These are phyloP conservation scores for Fusarium bulbicola DNA, from an alignment of 2,329 filamentous ascomycete genomes.

Conservation along the genomic window DNA sequence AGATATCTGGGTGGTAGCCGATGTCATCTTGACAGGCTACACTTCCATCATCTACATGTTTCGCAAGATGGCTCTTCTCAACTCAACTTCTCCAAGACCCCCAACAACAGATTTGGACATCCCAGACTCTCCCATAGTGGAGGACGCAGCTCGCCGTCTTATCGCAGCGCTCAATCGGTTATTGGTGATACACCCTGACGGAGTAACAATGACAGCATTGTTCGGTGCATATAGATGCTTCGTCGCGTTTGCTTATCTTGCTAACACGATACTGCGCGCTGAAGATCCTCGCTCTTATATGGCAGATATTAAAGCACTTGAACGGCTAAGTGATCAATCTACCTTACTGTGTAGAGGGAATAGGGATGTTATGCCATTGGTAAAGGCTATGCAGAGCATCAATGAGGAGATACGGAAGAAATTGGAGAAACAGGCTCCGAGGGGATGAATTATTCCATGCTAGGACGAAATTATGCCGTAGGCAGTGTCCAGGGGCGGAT, in stretches of 20 bases:
- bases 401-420: conserved; percentile 38
- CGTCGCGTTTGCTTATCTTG: conserved; percentile 42
- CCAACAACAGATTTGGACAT: conserved; percentile 42
- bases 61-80: conserved; percentile 43
- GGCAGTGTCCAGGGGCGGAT: neutral
- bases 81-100: conserved; percentile 40
- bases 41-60: conserved; percentile 48
- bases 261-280: conserved; percentile 36
- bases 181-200: conserved; percentile 35
- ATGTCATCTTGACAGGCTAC: conserved; percentile 44
- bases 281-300: conserved; percentile 19
- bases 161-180: conserved; percentile 32
- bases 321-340: conserved; percentile 26
- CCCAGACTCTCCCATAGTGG: conserved; percentile 42
- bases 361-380: conserved; percentile 40
- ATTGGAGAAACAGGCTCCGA: neutral
- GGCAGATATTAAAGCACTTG: conserved; percentile 36
- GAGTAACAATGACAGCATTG: conserved; percentile 35
- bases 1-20: conserved; percentile 42
- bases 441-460: no score
- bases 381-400: conserved; percentile 40
- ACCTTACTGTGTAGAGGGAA: conserved; percentile 31
- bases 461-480: neutral
- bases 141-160: conserved; percentile 38
- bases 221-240: conserved; percentile 44